A percentile compares a stretch with the other conserved stretches of the same genome.
Evolutionary conservation across 495 filamentous ascomycete species (phyloP).

Genomic region (Neurospora intermedia): DNA sequence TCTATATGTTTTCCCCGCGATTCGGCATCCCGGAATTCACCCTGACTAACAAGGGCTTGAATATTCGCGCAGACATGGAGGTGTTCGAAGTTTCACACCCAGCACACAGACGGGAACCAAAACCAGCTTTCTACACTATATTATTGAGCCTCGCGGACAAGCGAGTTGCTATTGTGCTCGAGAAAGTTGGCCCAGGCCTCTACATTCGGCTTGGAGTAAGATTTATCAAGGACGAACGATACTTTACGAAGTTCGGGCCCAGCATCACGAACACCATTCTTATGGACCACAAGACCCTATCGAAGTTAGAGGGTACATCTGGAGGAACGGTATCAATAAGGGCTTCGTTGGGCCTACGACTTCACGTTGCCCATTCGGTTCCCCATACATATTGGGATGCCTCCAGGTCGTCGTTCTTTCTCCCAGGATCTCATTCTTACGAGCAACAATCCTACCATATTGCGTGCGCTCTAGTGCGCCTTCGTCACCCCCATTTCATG

Average conservation of each 20-base stretch:
- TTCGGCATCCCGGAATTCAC: not conserved
- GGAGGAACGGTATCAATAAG: not conserved
- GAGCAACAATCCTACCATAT: not conserved
- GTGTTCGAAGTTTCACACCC: not conserved
- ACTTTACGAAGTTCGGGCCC: too few relatives aligned
- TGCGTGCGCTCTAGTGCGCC: not conserved
- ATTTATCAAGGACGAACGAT: too few relatives aligned
- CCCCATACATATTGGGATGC: not conserved
- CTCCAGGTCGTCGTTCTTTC: not conserved
- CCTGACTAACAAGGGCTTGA: not conserved
- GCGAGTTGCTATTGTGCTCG: not conserved
- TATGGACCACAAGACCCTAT: not conserved
- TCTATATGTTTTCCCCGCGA: too few relatives aligned
- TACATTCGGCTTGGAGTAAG: not conserved
- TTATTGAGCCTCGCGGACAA: fast-evolving
- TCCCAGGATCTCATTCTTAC: too few relatives aligned
- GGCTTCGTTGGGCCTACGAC: not conserved
- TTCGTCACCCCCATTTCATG: too few relatives aligned
- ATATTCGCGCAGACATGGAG: not conserved
- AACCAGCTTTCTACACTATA: not conserved
- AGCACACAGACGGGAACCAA: too few relatives aligned
- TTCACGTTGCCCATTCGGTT: not conserved
- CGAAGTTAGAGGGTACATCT: fast-evolving
- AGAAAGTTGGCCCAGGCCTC: not conserved
- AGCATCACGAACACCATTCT: not conserved